Evolutionary conservation across 2,329 filamentous ascomycete genomes (phyloP), one percentile per base, ranked within the genome.

Genomic region (Periglandula ipomoeae): DNA sequence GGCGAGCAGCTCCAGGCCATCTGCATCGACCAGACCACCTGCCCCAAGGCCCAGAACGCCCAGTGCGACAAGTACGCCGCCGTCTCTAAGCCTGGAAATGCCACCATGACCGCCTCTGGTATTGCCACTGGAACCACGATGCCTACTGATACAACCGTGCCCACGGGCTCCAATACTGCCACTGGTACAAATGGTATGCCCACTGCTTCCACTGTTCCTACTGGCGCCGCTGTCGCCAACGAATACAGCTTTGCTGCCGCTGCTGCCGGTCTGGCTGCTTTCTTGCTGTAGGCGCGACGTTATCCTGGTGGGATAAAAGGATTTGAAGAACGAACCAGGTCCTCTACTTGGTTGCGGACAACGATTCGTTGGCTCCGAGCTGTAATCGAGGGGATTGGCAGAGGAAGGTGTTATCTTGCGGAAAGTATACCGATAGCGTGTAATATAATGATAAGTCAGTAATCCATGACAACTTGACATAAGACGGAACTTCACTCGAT

Each of bases 1-100:
- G 68, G 67, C 5, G 51, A 68, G 9, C 67, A 75, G 56, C 65
- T 76, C 20, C 76, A 82, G 62, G 66, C 72, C 48, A 78, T 82
- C 54, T 82, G 79, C 66, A 73, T 72, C 54, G 70, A 68, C 35
- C 46, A 56, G 7, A 27, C 20, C 13, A 63, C 66, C 35, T 82
- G 78, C 61, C 72, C 72, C 1, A 44, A 74, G 11, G 68, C 73
- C 13, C 53, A 63, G 6, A 70, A 73, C 45, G 61, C 70, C 6
- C 66, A 65, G 5, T 82, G 78, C 57, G 56, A 58, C 17, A 55
- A 59, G n/a, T 78, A 79, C 56, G 61, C 61, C 3, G 39, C 59
- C 13, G 62, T 56, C 2, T 27, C 61, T 6, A 59, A 49, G 53
- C 53, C 55, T 27, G 27, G 37, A 35, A 52, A 57, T 23, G 58